Conservation (phyloP, 2,329 filamentous ascomycete genomes). For the Myrmaecium sp. region DNA sequence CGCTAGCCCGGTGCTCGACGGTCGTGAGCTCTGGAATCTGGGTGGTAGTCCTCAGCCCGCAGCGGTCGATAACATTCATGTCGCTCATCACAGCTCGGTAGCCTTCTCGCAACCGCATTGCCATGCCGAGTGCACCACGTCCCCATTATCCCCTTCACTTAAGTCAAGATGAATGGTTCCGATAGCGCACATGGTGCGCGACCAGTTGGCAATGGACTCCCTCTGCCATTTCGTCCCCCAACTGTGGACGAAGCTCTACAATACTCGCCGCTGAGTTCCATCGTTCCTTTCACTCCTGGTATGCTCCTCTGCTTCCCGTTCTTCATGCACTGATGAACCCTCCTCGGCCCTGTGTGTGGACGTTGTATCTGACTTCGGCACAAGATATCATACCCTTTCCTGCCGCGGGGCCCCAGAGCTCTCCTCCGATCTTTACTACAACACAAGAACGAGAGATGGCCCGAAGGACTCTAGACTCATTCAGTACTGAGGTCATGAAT, state of each 20-base stretch:
- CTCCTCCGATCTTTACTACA: conserved; percentile 19
- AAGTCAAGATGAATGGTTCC: too few species aligned
- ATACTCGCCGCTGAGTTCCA: conserved; percentile 68
- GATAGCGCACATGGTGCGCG: too few species aligned
- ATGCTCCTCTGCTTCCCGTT: conserved; percentile 12
- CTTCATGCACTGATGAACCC: conserved; percentile 1
- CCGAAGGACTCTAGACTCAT: conserved; percentile 40
- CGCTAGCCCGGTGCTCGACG: too few species aligned
- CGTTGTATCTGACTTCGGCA: neutral
- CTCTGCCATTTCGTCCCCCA: conserved; percentile 22
- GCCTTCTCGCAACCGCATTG: too few species aligned
- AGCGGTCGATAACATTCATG: too few species aligned
- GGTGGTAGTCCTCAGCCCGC: too few species aligned
- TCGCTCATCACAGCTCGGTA: too few species aligned
- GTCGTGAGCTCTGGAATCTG: too few species aligned
- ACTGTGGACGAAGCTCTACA: conserved; percentile 59
- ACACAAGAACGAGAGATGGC: conserved; percentile 31
- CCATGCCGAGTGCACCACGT: too few species aligned
- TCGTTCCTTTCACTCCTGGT: conserved; percentile 65
- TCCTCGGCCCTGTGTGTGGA: too few species aligned
- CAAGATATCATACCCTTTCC: conserved; percentile 30
- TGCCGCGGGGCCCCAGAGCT: conserved; percentile 21
- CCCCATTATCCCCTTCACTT: too few species aligned
- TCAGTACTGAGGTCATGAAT: conserved; percentile 53
- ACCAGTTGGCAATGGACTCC: conserved; percentile 17